Evolutionary conservation across 768 basidiomycete genomes (phyloP).

Genomic region (Kwoniella newhampshirensis): DNA sequence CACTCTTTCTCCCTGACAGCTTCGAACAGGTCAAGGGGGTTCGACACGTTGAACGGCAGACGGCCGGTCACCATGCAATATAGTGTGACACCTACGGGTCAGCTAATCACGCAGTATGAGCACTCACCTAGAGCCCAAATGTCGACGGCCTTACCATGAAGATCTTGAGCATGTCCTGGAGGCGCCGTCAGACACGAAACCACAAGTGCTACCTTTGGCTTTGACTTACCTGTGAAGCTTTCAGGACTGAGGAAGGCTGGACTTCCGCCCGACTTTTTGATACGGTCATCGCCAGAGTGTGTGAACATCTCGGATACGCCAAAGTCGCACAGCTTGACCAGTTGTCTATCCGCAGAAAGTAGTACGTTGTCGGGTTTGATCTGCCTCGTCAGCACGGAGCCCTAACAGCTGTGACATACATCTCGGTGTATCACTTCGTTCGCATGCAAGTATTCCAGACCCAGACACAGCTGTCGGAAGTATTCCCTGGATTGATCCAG

Average conservation of each 20-base stretch:
- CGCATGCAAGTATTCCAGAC: constrained; percentile 53
- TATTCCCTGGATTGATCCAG: constrained; percentile 42
- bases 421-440: constrained; percentile 53
- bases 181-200: neutral
- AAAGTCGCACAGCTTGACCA: constrained; percentile 54
- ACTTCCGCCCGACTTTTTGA: constrained; percentile 52
- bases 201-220: neutral
- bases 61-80: constrained; percentile 52
- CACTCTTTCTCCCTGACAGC: constrained; percentile 47
- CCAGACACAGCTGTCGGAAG: constrained; percentile 51
- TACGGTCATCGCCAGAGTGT: constrained; percentile 45
- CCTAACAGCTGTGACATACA: constrained; percentile 27
- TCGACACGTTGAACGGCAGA: constrained; percentile 49
- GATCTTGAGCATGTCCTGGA: constrained; percentile 36
- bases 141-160: constrained; percentile 50
- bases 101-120: neutral
- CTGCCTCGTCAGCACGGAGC: constrained; percentile 16
- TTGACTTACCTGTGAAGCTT: constrained; percentile 40
- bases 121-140: constrained; percentile 51
- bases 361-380: constrained; percentile 54
- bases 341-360: constrained; percentile 40
- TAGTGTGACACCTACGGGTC: constrained; percentile 48
- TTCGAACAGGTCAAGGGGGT: constrained; percentile 50
- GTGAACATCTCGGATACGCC: constrained; percentile 54
- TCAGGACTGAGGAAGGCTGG: constrained; percentile 54